Evolutionary conservation across 176 grass and related monocot genomes (phyloP), one percentile per base, ranked within the genome.

Genomic region (Chloris gayana): DNA sequence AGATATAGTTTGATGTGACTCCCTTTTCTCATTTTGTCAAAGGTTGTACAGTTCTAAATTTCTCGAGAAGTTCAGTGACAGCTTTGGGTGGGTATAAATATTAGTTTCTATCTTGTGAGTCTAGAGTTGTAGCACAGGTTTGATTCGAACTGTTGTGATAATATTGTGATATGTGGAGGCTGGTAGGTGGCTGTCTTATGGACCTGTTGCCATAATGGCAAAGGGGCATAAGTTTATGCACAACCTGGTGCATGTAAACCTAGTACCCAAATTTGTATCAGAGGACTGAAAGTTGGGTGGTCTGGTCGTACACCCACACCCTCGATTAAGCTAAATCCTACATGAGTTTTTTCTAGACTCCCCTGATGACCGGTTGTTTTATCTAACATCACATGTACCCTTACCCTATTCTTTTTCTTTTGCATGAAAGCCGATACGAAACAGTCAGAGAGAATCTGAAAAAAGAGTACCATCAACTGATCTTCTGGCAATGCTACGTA

Each of bases 361-460:
- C 9, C 34, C 65, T 30, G 46, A 42, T 78, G 80, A 15, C 21
- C 24, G 62, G 24, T 64, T 68, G 31, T 70, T 75, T 83, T 57
- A 39, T 70, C 57, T 72, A 58, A 25, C 46, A 80, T 14, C 25
- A 50, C 47, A 42, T 59, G 27, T 71, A 41, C 30, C 64, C 72
- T 71, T 86, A 49, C 19, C 34, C 46, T 72, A 13, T 75, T 62
- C 15, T 46, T 70, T 13, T 49, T 82, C 26, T 79, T 88, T 80
- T 91, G 65, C 54, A 70, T 90, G 82, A 93, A 99, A 99, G 97
- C 86, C 84, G 93, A 62, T 99, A 99, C 90, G 93, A 89, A 91
- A 76, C 60, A 47, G 79, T 90, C 41, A 81, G 77, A 85, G 87
- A 80, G 76, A 82, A 80, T 66, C 53, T 95, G 76, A 93, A 85